Base-by-base conservation (phyloP, 306 rosid species). In the Hippophae rhamnoides region DNA sequence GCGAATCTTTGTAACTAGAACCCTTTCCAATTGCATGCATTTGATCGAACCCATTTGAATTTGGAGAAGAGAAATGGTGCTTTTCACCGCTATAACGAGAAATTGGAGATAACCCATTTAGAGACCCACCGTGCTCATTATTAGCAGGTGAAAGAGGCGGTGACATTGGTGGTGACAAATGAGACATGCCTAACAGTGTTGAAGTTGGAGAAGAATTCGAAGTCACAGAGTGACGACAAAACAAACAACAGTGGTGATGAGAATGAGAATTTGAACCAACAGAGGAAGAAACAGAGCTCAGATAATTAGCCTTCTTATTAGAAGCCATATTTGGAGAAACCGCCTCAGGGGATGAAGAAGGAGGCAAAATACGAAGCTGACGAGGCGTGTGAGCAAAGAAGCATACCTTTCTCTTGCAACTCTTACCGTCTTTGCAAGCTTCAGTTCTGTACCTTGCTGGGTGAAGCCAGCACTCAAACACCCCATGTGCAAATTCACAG, bases 391-490 rank as follows among this genome's bases (percentile, higher is more conserved):
- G 98, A 10, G 98, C 98, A 40, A 92, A 92, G 70, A 92, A 92
- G 14, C 98, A 92, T 43, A 92, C 83, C 69, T 92, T 87, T 2
- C 98, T 58, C 75, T 83, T 85, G 57, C 98, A 92, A 60, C 80
- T 82, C 56, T 68, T 81, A 5, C 98, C 98, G 72, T 92, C 98
- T 61, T 87, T 92, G 70, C 98, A 92, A 7, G 96, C 89, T 64
- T 92, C 96, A 0, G 98, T 87, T 42, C 96, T 63, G 65, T 92
- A 92, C 84, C 96, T 80, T 0, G 87, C 83, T 7, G 98, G 98
- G 64, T 92, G 98, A 27, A 92, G 75, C 95, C 95, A 92, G 59
- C 87, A 85, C 71, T 92, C 98, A 6, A 92, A 92, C 10, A 92
- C 98, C 0, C 96, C 98, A 5, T 92, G 98, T 0, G 96, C 85